Evolutionary conservation across 2,329 filamentous ascomycete species (phyloP).

Genomic region (Truncatella angustata): DNA sequence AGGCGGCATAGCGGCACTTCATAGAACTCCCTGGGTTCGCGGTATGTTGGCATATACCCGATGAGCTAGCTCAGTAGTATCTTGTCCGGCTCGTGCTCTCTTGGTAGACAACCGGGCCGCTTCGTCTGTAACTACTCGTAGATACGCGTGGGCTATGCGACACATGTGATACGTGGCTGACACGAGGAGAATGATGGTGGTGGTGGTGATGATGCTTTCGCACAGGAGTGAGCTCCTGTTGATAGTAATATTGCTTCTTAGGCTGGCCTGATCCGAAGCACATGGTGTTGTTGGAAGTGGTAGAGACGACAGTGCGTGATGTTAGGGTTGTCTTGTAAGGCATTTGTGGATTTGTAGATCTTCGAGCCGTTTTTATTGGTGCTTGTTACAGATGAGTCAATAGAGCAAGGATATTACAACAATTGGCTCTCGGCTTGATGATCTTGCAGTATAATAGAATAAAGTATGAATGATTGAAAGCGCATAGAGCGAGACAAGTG

Average conservation of each 20-base stretch:
- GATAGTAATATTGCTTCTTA: slow-evolving; percentile 52
- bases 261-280: slow-evolving; percentile 45
- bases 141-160: slow-evolving; percentile 40
- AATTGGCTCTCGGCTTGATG: neutral
- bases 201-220: slow-evolving; percentile 29
- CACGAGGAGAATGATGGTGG: slow-evolving; percentile 12
- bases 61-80: slow-evolving; percentile 20
- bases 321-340: slow-evolving; percentile 14
- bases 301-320: slow-evolving; percentile 13
- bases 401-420: too few relatives aligned
- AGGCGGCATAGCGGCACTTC: too few relatives aligned
- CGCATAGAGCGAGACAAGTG: too few relatives aligned
- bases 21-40: too few relatives aligned
- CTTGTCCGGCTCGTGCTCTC: slow-evolving; percentile 32
- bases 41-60: neutral
- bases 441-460: neutral
- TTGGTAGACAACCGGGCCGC: slow-evolving; percentile 38
- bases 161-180: slow-evolving; percentile 23
- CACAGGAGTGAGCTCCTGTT: slow-evolving; percentile 50
- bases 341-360: slow-evolving; percentile 8
- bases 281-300: slow-evolving; percentile 33
- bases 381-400: too few relatives aligned
- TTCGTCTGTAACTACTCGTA: slow-evolving; percentile 31
- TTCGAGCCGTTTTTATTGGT: too few relatives aligned
- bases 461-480: neutral